A percentile compares a stretch with the other conserved stretches of the same genome.
phyloP scores from a whole-genome alignment of 1,139 yeast species.

The Suhomyces ambrosiae region DNA sequence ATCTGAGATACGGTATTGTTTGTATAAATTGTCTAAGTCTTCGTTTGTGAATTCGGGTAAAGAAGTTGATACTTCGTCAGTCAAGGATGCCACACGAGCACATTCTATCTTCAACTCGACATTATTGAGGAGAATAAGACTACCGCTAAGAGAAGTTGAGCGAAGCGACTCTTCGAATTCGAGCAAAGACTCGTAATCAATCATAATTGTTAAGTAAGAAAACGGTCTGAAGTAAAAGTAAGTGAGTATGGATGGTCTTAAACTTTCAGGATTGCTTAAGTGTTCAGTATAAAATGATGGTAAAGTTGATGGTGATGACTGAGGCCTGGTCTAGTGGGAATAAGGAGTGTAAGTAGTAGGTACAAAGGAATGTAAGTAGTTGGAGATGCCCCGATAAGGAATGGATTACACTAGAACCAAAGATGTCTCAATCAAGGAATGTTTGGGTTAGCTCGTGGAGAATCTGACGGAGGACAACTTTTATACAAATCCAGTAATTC shows the following conservation, averaged over 20 bases:
- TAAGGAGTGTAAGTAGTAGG: conserved; percentile 1
- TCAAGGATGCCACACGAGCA: conserved; percentile 22
- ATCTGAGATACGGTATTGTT: conserved; percentile 27
- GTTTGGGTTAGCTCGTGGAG: conserved; percentile 4
- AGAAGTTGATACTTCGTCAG: conserved; percentile 12
- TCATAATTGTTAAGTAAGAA: conserved; percentile 11
- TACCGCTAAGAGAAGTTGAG: conserved; percentile 20
- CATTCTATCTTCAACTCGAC: conserved; percentile 37
- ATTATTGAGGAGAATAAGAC: conserved; percentile 29
- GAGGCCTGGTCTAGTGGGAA: neutral
- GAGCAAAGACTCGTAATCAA: conserved; percentile 39
- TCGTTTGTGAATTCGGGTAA: conserved; percentile 17
- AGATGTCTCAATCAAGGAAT: conserved; percentile 11
- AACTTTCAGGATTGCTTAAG: too few species aligned
- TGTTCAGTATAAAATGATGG: too few species aligned
- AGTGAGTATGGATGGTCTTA: too few species aligned
- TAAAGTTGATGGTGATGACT: too few species aligned
- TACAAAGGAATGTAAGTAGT: conserved; percentile 12
- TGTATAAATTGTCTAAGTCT: conserved; percentile 21
- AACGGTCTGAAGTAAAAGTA: neutral
- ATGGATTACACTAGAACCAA: conserved; percentile 1
- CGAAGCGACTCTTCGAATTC: conserved; percentile 48
- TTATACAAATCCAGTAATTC: conserved; percentile 17
- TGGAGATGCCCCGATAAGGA: conserved; percentile 12
- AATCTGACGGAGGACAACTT: conserved; percentile 10